A percentile compares a stretch with the other conserved stretches of the same genome.
Conservation (phyloP, 768 basidiomycete species). For the Royoungia palumana region DNA sequence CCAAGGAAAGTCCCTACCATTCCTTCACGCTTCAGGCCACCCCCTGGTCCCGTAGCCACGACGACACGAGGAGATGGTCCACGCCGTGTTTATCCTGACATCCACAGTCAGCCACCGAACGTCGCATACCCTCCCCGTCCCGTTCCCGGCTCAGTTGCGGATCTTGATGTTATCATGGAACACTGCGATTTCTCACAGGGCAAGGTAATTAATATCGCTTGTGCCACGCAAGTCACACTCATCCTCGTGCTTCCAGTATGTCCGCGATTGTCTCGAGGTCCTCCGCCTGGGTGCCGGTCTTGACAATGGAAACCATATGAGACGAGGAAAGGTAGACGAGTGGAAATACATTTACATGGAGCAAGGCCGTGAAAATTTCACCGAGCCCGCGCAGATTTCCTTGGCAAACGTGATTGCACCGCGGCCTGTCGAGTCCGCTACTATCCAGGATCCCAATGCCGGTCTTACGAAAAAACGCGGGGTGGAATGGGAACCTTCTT, state of each 20-base stretch:
- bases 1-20: constrained; percentile 44
- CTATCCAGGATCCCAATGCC: constrained; percentile 44
- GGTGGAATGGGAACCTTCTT: constrained; percentile 55
- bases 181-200: constrained; percentile 86
- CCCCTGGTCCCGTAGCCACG: constrained; percentile 45
- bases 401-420: constrained; percentile 32
- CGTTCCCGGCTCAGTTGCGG: constrained; percentile 76
- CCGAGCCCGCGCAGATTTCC: constrained; percentile 33
- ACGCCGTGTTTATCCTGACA: constrained; percentile 72
- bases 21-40: constrained; percentile 47
- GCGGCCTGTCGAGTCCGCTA: constrained; percentile 27
- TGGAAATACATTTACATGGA: constrained; percentile 92
- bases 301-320: constrained; percentile 72
- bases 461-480: constrained; percentile 58
- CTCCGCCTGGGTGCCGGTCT: constrained; percentile 87
- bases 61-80: constrained; percentile 73
- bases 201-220: constrained; percentile 46
- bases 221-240: constrained; percentile 2
- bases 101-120: constrained; percentile 56
- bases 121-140: constrained; percentile 88
- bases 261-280: constrained; percentile 96
- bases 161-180: constrained; percentile 87
- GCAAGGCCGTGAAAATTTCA: constrained; percentile 40
- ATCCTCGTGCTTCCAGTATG: constrained; percentile 55
- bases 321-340: constrained; percentile 72